These are phyloP conservation scores for Peronospora tabacina DNA, from an alignment of 352 stramenopile species.

Conservation along the genomic window DNA sequence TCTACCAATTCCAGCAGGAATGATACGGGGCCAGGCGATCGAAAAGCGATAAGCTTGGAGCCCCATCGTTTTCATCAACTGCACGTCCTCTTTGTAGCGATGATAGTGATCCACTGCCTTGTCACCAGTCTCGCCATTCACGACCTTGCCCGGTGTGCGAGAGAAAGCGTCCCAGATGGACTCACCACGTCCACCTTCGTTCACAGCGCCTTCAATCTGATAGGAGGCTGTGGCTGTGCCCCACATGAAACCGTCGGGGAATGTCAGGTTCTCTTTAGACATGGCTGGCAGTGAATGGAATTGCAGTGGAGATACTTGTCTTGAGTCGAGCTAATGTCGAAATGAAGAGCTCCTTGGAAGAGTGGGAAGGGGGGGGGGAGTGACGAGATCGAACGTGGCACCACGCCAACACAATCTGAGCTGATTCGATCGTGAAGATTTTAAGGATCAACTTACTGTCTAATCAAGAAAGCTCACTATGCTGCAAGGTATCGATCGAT, in stretches of 20 bases:
- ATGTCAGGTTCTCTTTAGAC: conserved; percentile 31
- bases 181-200: conserved; percentile 74
- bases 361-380: no score
- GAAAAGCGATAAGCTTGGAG: conserved; percentile 88
- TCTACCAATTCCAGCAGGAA: conserved; percentile 60
- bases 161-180: conserved; percentile 90
- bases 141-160: conserved; percentile 44
- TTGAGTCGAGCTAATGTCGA: conserved; percentile 9
- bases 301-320: neutral
- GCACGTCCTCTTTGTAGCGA: conserved; percentile 81
- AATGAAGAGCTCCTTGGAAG: conserved; percentile 6
- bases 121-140: conserved; percentile 74
- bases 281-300: conserved; percentile 8
- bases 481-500: no score
- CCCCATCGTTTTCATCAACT: conserved; percentile 86
- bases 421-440: no score
- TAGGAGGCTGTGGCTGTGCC: conserved; percentile 86
- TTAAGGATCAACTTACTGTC: no score
- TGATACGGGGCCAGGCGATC: conserved; percentile 88
- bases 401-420: conserved; percentile 6
- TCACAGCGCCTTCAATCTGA: conserved; percentile 88
- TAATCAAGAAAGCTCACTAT: no score
- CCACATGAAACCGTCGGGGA: conserved; percentile 72
- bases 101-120: conserved; percentile 90
- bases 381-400: no score